These are phyloP conservation scores for Puccinia hordei DNA, from an alignment of 1,284 basidiomycete species.

Conservation along the genomic window DNA sequence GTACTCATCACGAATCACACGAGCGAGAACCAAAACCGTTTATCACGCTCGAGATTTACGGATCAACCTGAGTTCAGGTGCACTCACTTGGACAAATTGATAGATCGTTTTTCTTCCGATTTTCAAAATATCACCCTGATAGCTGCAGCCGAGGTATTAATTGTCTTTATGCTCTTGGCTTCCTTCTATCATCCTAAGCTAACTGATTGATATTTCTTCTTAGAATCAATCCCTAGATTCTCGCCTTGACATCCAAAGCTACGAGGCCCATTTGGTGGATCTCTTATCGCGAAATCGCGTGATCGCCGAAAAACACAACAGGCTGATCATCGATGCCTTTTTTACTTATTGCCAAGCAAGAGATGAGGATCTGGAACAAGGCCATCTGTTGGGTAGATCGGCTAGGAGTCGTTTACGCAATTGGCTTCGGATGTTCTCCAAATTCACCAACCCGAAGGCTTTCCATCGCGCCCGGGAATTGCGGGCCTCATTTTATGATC, in stretches of 20 bases:
- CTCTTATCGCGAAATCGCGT: slow-evolving; percentile 69
- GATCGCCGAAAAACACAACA: slow-evolving; percentile 80
- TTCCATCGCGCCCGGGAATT: slow-evolving; percentile 73
- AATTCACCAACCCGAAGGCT: slow-evolving; percentile 87
- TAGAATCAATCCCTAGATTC: slow-evolving; percentile 68
- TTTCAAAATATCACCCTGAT: slow-evolving; percentile 60
- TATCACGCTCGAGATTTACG: slow-evolving; percentile 21
- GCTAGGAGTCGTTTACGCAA: slow-evolving; percentile 67
- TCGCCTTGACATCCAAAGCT: slow-evolving; percentile 73
- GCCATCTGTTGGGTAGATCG: slow-evolving; percentile 59
- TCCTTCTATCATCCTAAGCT: slow-evolving; percentile 1
- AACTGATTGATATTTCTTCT: slow-evolving; percentile 13
- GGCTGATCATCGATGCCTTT: slow-evolving; percentile 77
- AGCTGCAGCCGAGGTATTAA: slow-evolving; percentile 69
- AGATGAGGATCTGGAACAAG: slow-evolving; percentile 60
- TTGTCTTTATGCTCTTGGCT: slow-evolving; percentile 54
- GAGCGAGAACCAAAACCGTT: slow-evolving; percentile 13
- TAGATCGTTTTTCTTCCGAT: slow-evolving; percentile 29
- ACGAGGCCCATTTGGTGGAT: slow-evolving; percentile 76
- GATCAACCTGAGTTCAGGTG: slow-evolving; percentile 45
- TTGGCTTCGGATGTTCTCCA: slow-evolving; percentile 84
- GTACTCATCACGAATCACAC: slow-evolving; percentile 63
- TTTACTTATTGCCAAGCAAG: slow-evolving; percentile 63
- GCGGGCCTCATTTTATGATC: slow-evolving; percentile 69
- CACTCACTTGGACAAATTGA: slow-evolving; percentile 42